phyloP scores from a whole-genome alignment of 2,329 filamentous ascomycete genomes.

The Claviceps capensis region DNA sequence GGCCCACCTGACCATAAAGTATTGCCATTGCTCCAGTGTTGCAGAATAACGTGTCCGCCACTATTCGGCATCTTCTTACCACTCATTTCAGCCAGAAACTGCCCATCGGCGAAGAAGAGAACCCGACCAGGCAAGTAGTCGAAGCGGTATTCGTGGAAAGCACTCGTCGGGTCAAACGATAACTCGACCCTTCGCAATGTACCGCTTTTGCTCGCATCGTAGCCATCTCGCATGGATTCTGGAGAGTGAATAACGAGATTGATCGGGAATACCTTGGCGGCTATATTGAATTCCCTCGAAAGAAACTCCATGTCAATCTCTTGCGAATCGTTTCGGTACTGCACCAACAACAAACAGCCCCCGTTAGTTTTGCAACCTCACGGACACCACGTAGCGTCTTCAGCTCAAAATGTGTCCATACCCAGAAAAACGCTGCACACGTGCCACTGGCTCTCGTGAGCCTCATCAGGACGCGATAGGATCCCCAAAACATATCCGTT shows the following conservation, averaged over 20 bases:
- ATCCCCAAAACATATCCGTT: slow-evolving; percentile 54
- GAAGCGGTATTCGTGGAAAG: slow-evolving; percentile 67
- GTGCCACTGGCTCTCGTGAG: slow-evolving; percentile 48
- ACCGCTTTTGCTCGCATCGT: slow-evolving; percentile 45
- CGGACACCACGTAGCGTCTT: background rate
- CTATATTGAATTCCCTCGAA: slow-evolving; percentile 45
- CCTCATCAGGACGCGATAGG: slow-evolving; percentile 55
- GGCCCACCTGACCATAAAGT: slow-evolving; percentile 57
- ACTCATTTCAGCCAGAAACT: slow-evolving; percentile 40
- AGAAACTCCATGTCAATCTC: slow-evolving; percentile 76
- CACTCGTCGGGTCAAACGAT: slow-evolving; percentile 49
- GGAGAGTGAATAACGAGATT: slow-evolving; percentile 66
- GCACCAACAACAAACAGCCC: slow-evolving; percentile 16
- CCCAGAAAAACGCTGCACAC: slow-evolving; percentile 71
- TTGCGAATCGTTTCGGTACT: slow-evolving; percentile 68
- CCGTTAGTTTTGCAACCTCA: background rate
- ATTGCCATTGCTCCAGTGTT: slow-evolving; percentile 71
- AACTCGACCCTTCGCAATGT: slow-evolving; percentile 45
- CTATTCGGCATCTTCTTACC: slow-evolving; percentile 43
- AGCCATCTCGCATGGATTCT: slow-evolving; percentile 42
- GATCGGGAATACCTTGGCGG: slow-evolving; percentile 40
- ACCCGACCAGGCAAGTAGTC: slow-evolving; percentile 54
- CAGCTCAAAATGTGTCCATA: slow-evolving; percentile 16
- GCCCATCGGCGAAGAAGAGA: slow-evolving; percentile 55
- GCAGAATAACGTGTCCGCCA: slow-evolving; percentile 54